Evolutionary conservation across 305 asterid genomes (phyloP), one percentile per base, ranked within the genome.

Genomic region (Solanum hybrid): DNA sequence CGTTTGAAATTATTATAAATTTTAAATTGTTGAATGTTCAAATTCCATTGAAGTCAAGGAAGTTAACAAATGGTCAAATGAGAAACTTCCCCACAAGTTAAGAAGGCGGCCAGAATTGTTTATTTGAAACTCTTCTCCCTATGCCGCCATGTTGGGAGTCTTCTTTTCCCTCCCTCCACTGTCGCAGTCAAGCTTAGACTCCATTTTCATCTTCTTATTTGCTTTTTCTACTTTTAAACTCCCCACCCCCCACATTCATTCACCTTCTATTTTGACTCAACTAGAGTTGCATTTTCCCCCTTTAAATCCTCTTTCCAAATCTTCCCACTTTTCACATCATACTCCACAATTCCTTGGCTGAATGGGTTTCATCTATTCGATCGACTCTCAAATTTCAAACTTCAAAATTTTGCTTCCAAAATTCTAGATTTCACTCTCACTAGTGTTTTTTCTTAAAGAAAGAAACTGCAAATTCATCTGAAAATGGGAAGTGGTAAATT

Each of bases 401-500:
- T 11, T 40, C 45, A 38, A 10, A 38, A 38, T 38, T 38, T 38
- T 38, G 51, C 51, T 40, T 38, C 45, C 45, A 1, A 3, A 0
- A 38, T 9, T 10, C 51, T 40, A 40, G 51, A 0, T 40, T 40
- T 40, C 0, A 40, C 51, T 40, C 72, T 66, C 75, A 66, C 31
- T 10, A 66, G 10, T 9, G 77, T 71, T 26, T 71, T 45, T 45
- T 45, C 60, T 45, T 45, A 45, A 45, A 45, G 60, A 45, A 45
- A 78, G 56, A 12, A 77, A 35, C 56, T 36, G 31, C 45, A 36
- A 10, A 77, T 34, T 75, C 38, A 31, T 69, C 22, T n/a, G 32
- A 69, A 40, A 90, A 92, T 96, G 97, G 93, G 92, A 26, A 94
- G 90, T 75, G 88, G 92, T 27, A 14, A 93, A 14, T 42, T 92